Percentiles rank a stretch among this genome's conserved stretches.
These are phyloP conservation scores for Rhodotorula sp. DNA, from an alignment of 1,284 basidiomycete species.

Conservation along the genomic window DNA sequence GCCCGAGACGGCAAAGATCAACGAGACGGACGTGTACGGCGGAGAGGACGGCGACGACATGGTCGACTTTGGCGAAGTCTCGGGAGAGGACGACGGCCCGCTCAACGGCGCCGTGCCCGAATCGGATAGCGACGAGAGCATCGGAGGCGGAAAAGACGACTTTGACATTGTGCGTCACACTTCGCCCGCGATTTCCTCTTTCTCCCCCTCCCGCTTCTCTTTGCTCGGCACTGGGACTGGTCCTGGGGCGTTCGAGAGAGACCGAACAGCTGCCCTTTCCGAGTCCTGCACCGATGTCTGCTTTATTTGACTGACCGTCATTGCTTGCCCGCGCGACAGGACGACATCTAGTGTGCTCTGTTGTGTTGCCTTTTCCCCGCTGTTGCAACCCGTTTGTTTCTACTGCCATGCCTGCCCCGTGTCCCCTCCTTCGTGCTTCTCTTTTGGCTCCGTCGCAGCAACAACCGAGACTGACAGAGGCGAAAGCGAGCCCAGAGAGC, in stretches of 20 bases:
- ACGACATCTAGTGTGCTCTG: conserved; percentile 19
- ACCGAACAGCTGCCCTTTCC: no score
- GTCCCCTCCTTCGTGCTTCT: background rate
- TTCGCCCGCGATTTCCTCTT: no score
- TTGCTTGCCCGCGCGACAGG: background rate
- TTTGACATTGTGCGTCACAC: conserved; percentile 24
- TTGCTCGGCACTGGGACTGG: background rate
- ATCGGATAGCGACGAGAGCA: conserved; percentile 14
- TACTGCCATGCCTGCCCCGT: no score
- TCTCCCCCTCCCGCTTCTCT: no score
- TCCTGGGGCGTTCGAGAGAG: background rate
- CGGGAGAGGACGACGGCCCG: conserved; percentile 20
- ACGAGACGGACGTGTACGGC: conserved; percentile 75
- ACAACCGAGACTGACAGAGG: no score
- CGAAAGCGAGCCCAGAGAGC: no score
- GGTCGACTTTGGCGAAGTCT: conserved; percentile 39
- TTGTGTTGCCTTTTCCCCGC: background rate
- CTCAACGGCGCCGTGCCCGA: background rate
- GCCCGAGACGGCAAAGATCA: conserved; percentile 97
- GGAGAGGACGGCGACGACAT: conserved; percentile 35
- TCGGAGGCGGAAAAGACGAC: conserved; percentile 33
- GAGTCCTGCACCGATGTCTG: background rate
- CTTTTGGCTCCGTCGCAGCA: background rate
- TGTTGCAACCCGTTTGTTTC: background rate
- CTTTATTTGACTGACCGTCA: background rate